Evolutionary conservation across 345 rosid genomes (phyloP).

Genomic region (Litchi chinensis): DNA sequence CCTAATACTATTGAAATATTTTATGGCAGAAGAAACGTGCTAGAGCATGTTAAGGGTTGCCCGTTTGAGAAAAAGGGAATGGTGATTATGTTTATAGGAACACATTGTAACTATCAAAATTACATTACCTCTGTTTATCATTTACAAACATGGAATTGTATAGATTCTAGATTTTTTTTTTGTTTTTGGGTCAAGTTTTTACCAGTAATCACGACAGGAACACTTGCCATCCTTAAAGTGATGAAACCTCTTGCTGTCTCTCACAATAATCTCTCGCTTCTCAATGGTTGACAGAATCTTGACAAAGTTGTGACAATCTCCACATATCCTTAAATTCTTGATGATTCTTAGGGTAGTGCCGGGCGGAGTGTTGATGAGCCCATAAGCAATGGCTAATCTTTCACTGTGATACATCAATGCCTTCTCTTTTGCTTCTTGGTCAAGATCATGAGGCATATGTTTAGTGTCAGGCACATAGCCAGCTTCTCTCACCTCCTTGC

Average conservation of each 20-base stretch:
- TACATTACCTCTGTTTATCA: not conserved
- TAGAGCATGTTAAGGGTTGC: not conserved
- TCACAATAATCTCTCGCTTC: constrained; percentile 17
- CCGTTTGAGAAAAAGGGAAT: not conserved
- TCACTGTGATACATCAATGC: constrained; percentile 25
- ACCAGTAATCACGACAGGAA: constrained; percentile 22
- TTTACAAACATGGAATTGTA: not conserved
- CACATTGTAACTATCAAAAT: not conserved
- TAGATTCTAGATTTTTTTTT: not conserved
- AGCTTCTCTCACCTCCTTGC: constrained; percentile 18
- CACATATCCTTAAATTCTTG: constrained; percentile 20
- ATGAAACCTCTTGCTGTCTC: constrained; percentile 20
- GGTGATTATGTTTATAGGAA: not conserved
- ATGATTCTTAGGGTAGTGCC: constrained; percentile 17
- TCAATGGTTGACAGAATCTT: constrained; percentile 15
- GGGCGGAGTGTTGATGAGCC: constrained; percentile 17
- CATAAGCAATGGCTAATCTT: constrained; percentile 23
- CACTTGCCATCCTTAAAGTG: constrained; percentile 19
- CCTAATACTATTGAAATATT: not conserved
- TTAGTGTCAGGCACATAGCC: constrained; percentile 20
- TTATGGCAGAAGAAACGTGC: not conserved
- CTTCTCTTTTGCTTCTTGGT: constrained; percentile 20
- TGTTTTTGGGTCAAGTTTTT: not conserved
- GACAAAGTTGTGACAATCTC: constrained; percentile 20
- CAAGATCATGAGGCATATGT: constrained; percentile 16